These are phyloP conservation scores for Colletotrichum sp. DNA, from an alignment of 2,329 filamentous ascomycete genomes.

Conservation along the genomic window DNA sequence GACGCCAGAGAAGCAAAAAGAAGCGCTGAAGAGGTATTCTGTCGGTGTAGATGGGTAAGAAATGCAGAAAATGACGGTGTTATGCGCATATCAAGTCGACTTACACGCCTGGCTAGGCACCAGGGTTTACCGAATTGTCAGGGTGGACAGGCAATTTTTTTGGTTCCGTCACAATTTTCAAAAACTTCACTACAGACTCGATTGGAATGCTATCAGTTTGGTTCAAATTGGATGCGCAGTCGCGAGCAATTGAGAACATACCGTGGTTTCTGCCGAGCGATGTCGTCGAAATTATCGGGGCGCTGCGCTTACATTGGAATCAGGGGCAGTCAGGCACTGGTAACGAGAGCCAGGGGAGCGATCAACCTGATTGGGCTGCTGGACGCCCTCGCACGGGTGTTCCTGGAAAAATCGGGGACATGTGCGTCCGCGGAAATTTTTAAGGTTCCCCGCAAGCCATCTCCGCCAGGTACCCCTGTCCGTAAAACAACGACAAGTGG, in stretches of 20 bases:
- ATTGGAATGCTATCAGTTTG: background rate
- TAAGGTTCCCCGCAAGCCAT: background rate
- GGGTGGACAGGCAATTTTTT: background rate
- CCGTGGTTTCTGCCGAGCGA: background rate
- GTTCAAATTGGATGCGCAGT: background rate
- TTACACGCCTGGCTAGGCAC: background rate
- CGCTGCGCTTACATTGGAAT: background rate
- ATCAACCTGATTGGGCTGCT: background rate
- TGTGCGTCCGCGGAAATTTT: background rate
- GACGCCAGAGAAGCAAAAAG: background rate
- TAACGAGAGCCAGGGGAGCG: background rate
- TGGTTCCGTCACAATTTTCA: background rate
- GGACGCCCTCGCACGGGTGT: background rate
- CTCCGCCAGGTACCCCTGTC: background rate
- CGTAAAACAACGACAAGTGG: background rate
- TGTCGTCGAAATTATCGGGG: background rate
- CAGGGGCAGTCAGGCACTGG: background rate
- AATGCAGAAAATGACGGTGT: background rate
- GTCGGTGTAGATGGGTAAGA: background rate
- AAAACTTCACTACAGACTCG: background rate
- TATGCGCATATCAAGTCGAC: background rate
- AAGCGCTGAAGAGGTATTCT: background rate
- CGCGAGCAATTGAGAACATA: background rate
- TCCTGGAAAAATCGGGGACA: background rate
- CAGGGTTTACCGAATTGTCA: background rate